Evolutionary conservation across 805 yeast species (phyloP).

Genomic region (Ogataea pilisensis): DNA sequence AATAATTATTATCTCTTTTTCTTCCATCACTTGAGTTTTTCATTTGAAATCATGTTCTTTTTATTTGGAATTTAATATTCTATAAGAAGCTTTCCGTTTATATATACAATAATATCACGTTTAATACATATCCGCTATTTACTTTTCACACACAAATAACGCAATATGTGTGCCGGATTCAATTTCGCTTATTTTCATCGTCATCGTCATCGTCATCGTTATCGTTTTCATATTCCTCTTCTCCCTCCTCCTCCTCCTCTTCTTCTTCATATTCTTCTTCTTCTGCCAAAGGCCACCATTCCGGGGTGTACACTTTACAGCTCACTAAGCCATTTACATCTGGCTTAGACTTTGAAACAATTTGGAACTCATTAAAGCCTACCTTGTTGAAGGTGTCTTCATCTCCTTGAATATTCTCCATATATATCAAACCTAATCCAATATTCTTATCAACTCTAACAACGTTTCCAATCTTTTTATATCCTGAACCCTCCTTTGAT

Average conservation of each 20-base stretch:
- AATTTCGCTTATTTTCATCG: neutral
- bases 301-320: constrained; percentile 55
- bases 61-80: neutral
- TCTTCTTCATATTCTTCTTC: constrained; percentile 17
- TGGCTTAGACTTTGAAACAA: constrained; percentile 15
- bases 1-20: too few relatives aligned
- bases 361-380: constrained; percentile 20
- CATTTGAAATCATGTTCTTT: too few relatives aligned
- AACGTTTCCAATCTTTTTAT: constrained; percentile 57
- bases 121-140: too few relatives aligned
- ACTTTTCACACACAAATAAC: too few relatives aligned
- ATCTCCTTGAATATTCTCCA: constrained; percentile 28
- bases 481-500: constrained; percentile 24
- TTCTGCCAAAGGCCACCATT: constrained; percentile 65
- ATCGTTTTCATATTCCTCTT: neutral
- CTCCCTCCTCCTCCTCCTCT: constrained; percentile 1
- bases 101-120: too few relatives aligned
- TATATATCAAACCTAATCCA: constrained; percentile 61
- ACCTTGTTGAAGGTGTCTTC: constrained; percentile 15
- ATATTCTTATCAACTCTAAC: constrained; percentile 51
- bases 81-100: too few relatives aligned
- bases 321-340: constrained; percentile 31
- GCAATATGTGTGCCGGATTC: too few relatives aligned
- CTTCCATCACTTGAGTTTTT: too few relatives aligned
- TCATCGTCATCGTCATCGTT: neutral